A percentile compares a stretch with the other conserved stretches of the same genome.
phyloP scores from a whole-genome alignment of 1,284 basidiomycete species.

The Ceratobasidium papillatum region DNA sequence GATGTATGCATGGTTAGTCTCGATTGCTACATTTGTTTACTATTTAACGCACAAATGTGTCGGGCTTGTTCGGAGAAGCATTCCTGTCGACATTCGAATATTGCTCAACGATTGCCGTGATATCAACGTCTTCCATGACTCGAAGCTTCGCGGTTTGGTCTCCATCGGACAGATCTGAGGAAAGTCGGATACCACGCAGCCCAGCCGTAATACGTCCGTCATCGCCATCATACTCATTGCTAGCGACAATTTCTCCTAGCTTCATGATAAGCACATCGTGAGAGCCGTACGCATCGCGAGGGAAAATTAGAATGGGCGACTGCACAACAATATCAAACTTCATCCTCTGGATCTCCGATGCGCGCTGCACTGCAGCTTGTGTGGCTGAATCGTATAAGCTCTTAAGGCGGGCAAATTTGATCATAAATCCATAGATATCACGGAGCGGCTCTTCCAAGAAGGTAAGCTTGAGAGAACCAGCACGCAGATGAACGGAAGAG shows the following conservation, averaged over 20 bases:
- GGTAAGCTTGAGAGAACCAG: slow-evolving; percentile 92
- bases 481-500: slow-evolving; percentile 83
- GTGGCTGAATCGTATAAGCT: slow-evolving; percentile 96
- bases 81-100: slow-evolving; percentile 57
- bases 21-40: slow-evolving; percentile 49
- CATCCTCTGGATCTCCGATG: slow-evolving; percentile 86
- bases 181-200: slow-evolving; percentile 85
- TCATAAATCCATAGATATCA: slow-evolving; percentile 84
- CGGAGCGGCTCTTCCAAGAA: slow-evolving; percentile 90
- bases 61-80: slow-evolving; percentile 14
- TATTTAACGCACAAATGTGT: slow-evolving; percentile 36
- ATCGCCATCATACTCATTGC: slow-evolving; percentile 76
- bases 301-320: slow-evolving; percentile 93
- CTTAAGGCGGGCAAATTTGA: slow-evolving; percentile 90
- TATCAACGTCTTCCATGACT: slow-evolving; percentile 92
- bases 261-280: slow-evolving; percentile 80
- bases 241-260: slow-evolving; percentile 89
- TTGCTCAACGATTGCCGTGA: slow-evolving; percentile 78
- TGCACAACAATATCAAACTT: slow-evolving; percentile 90
- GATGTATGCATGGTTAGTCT: slow-evolving; percentile 19
- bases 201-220: slow-evolving; percentile 77
- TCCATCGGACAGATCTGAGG: slow-evolving; percentile 70
- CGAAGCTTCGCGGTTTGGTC: slow-evolving; percentile 68
- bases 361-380: slow-evolving; percentile 89
- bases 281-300: slow-evolving; percentile 71